Conservation (phyloP, 2,329 filamentous ascomycete genomes). For the Sporothrix mexicana region DNA sequence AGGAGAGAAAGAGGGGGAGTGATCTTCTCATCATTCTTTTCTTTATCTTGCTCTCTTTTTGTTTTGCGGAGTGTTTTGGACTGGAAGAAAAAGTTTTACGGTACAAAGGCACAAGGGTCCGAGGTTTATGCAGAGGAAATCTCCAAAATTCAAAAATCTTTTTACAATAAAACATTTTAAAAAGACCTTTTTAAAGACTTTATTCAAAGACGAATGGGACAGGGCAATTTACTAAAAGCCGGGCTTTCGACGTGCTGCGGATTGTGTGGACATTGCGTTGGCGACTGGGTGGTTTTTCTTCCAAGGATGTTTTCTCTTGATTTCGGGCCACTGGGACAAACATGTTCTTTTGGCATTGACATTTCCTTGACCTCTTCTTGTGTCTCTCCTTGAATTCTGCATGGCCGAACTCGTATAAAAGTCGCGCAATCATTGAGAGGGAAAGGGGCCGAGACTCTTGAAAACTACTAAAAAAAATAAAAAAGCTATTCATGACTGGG, state of each 20-base stretch:
- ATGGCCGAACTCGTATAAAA: background rate
- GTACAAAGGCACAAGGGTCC: background rate
- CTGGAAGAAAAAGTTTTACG: slow-evolving; percentile 14
- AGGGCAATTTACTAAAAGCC: slow-evolving; percentile 30
- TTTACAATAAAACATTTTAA: background rate
- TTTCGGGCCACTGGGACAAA: slow-evolving; percentile 24
- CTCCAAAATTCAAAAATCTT: slow-evolving; percentile 18
- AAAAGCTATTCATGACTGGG: slow-evolving; percentile 18
- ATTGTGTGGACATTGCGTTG: slow-evolving; percentile 5
- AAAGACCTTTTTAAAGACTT: background rate
- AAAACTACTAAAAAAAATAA: slow-evolving; percentile 26
- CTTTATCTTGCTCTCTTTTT: slow-evolving; percentile 28
- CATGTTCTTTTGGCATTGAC: slow-evolving; percentile 22
- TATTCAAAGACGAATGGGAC: slow-evolving; percentile 24
- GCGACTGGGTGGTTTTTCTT: slow-evolving; percentile 22
- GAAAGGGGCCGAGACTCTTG: background rate
- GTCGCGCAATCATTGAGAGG: background rate
- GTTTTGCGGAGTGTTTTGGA: slow-evolving; percentile 25
- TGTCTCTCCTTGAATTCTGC: background rate
- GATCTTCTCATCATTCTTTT: slow-evolving; percentile 15
- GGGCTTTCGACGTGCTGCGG: slow-evolving; percentile 7
- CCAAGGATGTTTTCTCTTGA: slow-evolving; percentile 24
- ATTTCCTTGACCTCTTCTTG: background rate
- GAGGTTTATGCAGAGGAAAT: slow-evolving; percentile 9
- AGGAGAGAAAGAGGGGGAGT: slow-evolving; percentile 45